Percentiles rank a stretch among this genome's conserved stretches.
These are phyloP conservation scores for Chytriomyces sp. DNA, from an alignment of 192 early-diverging fungal species.

Conservation along the genomic window DNA sequence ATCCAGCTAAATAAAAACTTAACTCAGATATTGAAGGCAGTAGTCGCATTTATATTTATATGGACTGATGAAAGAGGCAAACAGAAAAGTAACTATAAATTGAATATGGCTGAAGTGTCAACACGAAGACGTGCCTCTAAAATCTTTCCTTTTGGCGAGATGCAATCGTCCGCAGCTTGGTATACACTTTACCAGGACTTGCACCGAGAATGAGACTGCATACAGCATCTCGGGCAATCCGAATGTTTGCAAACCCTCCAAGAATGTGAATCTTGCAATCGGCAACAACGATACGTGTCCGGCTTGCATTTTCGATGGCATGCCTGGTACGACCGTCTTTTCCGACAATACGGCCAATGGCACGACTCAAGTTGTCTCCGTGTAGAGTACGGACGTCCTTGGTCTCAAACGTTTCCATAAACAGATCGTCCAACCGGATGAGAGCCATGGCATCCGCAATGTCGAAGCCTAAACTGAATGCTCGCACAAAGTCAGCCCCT, in stretches of 20 bases:
- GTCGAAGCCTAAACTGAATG: slow-evolving; percentile 93
- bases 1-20: neutral
- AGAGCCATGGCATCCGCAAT: slow-evolving; percentile 91
- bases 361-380: slow-evolving; percentile 94
- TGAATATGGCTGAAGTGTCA: neutral
- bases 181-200: slow-evolving; percentile 96
- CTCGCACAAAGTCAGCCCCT: slow-evolving; percentile 94
- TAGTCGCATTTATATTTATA: slow-evolving; percentile 2
- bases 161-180: slow-evolving; percentile 82
- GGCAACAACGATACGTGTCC: slow-evolving; percentile 94
- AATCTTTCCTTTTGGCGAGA: slow-evolving; percentile 95
- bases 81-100: neutral
- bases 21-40: neutral
- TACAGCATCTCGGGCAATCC: slow-evolving; percentile 92
- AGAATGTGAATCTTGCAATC: slow-evolving; percentile 97
- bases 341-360: slow-evolving; percentile 97
- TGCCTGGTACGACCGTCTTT: slow-evolving; percentile 97
- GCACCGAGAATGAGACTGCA: slow-evolving; percentile 89
- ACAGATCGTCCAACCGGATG: slow-evolving; percentile 94
- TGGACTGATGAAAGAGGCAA: neutral
- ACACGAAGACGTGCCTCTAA: slow-evolving; percentile 47
- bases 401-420: slow-evolving; percentile 95
- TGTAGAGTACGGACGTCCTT: slow-evolving; percentile 96
- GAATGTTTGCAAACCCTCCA: slow-evolving; percentile 96
- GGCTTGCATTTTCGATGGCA: slow-evolving; percentile 96